Evolutionary conservation across 305 asterid species (phyloP).

Genomic region (Nicotiana rustica): DNA sequence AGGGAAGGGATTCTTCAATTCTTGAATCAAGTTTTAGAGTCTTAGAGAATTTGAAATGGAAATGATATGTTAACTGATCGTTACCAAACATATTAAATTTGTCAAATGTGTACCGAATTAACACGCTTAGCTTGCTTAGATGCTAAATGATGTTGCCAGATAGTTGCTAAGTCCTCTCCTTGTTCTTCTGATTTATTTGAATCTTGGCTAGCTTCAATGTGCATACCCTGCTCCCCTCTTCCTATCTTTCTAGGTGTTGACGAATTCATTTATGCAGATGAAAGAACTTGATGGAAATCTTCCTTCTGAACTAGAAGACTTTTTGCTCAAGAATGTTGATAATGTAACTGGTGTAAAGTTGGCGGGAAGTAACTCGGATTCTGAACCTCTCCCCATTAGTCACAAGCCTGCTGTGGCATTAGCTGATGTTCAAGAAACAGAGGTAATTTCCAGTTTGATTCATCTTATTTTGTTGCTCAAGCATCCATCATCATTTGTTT

Average conservation of each 20-base stretch:
- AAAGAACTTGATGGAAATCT: conserved; percentile 73
- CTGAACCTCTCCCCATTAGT: conserved; percentile 48
- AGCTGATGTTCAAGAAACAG: conserved; percentile 46
- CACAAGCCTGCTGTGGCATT: conserved; percentile 41
- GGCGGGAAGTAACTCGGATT: conserved; percentile 44
- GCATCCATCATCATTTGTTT: neutral
- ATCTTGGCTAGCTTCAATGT: conserved; percentile 17
- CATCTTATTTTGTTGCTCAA: conserved; percentile 28
- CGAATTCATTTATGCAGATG: conserved; percentile 54
- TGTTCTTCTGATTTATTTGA: neutral
- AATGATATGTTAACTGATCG: conserved; percentile 10
- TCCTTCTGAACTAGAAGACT: conserved; percentile 66
- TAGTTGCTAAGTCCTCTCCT: conserved; percentile 22
- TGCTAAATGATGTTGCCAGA: neutral
- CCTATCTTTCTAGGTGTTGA: conserved; percentile 30
- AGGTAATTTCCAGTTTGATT: conserved; percentile 51
- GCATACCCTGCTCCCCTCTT: neutral
- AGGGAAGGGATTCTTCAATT: neutral
- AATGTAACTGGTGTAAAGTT: conserved; percentile 41
- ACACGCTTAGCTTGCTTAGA: neutral
- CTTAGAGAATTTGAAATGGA: conserved; percentile 15
- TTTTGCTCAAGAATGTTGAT: conserved; percentile 49
- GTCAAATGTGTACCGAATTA: neutral
- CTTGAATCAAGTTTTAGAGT: neutral
- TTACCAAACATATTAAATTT: conserved; percentile 22